Conservation (phyloP, 768 basidiomycete genomes). For the Phaffia australis region DNA sequence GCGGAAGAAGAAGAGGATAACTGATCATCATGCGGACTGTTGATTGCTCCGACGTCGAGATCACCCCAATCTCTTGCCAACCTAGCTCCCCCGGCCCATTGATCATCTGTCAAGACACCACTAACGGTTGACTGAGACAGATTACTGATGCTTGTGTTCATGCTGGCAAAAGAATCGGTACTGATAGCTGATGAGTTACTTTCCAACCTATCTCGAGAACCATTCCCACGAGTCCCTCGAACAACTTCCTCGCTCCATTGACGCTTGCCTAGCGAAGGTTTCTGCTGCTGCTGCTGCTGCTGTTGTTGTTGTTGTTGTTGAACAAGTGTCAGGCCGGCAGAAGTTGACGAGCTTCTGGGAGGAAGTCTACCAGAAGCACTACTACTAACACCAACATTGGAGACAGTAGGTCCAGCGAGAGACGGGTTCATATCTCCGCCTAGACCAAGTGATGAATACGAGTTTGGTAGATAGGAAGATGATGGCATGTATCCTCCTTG, state of each 20-base stretch:
- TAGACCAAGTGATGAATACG: slow-evolving; percentile 2
- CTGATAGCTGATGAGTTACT: background rate
- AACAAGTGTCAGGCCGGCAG: background rate
- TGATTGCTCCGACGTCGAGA: too few species aligned
- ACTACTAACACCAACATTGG: background rate
- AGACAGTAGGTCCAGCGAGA: background rate
- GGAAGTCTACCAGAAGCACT: background rate
- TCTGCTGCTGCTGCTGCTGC: slow-evolving; percentile 1
- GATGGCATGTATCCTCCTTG: background rate
- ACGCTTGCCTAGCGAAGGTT: background rate
- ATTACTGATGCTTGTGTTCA: slow-evolving; percentile 5
- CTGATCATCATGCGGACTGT: too few species aligned
- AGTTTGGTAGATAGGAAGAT: background rate
- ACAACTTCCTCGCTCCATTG: background rate
- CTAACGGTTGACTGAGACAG: background rate
- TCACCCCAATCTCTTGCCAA: too few species aligned
- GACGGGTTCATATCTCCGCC: background rate
- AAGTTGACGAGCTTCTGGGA: slow-evolving; percentile 6
- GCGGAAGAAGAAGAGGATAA: too few species aligned
- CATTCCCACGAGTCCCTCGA: background rate
- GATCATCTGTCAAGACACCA: background rate
- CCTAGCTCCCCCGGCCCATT: background rate
- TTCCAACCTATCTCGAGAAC: background rate
- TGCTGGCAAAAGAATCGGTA: background rate
- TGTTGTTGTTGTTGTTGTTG: slow-evolving; percentile 3